Conservation (phyloP, 345 rosid genomes). For the Sapria himalayana region DNA sequence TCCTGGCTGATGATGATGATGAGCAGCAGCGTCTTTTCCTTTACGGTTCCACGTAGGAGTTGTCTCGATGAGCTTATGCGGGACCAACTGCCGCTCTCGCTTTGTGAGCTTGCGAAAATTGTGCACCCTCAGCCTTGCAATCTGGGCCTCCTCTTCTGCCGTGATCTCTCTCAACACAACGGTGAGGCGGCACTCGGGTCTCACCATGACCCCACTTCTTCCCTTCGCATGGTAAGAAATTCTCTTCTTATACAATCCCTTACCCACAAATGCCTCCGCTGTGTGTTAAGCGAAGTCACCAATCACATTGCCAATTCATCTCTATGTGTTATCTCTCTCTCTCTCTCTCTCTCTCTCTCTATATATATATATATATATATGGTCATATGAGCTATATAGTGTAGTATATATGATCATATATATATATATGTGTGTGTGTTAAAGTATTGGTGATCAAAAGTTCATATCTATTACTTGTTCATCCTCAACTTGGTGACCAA, state of each 20-base stretch:
- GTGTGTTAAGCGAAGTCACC: too few species aligned
- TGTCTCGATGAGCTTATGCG: slow-evolving; percentile 63
- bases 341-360: too few species aligned
- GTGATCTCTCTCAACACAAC: slow-evolving; percentile 69
- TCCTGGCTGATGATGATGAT: too few species aligned
- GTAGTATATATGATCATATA: too few species aligned
- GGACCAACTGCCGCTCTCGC: slow-evolving; percentile 48
- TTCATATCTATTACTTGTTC: slow-evolving; percentile 11
- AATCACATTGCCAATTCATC: too few species aligned
- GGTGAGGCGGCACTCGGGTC: slow-evolving; percentile 60
- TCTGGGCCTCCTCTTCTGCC: slow-evolving; percentile 69
- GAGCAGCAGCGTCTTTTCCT: slow-evolving; percentile 17
- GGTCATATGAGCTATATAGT: too few species aligned
- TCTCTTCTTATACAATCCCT: slow-evolving; percentile 56
- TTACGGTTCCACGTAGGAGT: slow-evolving; percentile 72
- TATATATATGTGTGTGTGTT: too few species aligned
- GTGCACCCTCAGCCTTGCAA: slow-evolving; percentile 57
- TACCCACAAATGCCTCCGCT: slow-evolving; percentile 93
- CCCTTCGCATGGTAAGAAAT: slow-evolving; percentile 47
- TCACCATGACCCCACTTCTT: slow-evolving; percentile 28
- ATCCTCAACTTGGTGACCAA: too few species aligned
- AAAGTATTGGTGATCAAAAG: neutral
- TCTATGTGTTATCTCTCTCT: too few species aligned
- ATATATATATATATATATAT: too few species aligned
- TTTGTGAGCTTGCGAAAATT: slow-evolving; percentile 61